phyloP scores from a whole-genome alignment of 805 yeast genomes.

The Cyberlindnera mississippiensis region DNA sequence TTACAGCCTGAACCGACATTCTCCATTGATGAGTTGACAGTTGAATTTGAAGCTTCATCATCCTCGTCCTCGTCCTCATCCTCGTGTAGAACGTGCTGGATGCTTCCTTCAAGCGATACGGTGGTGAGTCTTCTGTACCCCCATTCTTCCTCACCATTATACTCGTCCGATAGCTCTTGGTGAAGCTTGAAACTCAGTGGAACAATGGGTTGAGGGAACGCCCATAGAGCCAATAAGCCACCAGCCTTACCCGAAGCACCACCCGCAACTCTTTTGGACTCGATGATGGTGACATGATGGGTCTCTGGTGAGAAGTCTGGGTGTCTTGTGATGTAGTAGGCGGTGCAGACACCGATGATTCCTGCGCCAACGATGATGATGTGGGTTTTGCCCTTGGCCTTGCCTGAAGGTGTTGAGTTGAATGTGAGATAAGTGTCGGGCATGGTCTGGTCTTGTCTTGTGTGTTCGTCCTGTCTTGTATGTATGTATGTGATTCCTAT shows the following conservation, averaged over 20 bases:
- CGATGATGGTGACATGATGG: conserved; percentile 80
- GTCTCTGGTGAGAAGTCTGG: conserved; percentile 69
- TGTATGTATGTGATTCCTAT: not conserved
- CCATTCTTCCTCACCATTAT: conserved; percentile 85
- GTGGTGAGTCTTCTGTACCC: conserved; percentile 89
- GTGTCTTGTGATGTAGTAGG: conserved; percentile 81
- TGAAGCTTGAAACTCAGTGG: conserved; percentile 84
- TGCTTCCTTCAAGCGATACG: conserved; percentile 81
- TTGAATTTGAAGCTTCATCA: conserved; percentile 3
- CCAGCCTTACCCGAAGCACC: conserved; percentile 99
- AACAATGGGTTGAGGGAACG: conserved; percentile 92
- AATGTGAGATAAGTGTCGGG: conserved; percentile 15
- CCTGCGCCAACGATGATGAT: conserved; percentile 92
- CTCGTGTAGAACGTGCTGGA: conserved; percentile 31
- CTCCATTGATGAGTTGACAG: conserved; percentile 8
- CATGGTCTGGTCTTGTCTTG: no score
- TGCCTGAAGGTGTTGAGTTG: conserved; percentile 27
- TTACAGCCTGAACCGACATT: conserved; percentile 18
- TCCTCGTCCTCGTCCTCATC: conserved; percentile 23
- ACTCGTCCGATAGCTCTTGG: conserved; percentile 72
- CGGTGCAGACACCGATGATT: conserved; percentile 92
- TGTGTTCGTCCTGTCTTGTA: no score
- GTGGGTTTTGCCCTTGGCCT: conserved; percentile 57
- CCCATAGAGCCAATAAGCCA: conserved; percentile 92
- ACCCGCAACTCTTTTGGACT: conserved; percentile 90